These are phyloP conservation scores for Meyerozyma athensensis DNA, from an alignment of 1,139 yeast species.

Conservation along the genomic window DNA sequence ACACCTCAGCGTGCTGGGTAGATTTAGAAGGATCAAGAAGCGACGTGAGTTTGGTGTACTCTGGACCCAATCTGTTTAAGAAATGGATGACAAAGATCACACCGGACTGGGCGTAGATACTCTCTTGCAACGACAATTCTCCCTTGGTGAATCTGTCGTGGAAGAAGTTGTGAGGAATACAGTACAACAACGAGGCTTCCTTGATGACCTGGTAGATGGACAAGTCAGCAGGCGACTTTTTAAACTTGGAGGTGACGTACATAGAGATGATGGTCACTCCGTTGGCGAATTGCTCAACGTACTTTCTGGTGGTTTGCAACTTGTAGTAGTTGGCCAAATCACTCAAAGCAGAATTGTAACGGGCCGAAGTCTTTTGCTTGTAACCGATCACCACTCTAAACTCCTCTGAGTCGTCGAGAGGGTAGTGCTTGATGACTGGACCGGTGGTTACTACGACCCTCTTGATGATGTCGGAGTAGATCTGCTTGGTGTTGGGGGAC, in stretches of 20 bases:
- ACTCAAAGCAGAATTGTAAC: conserved; percentile 83
- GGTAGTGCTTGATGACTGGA: conserved; percentile 86
- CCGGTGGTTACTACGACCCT: conserved; percentile 78
- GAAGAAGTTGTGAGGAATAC: conserved; percentile 85
- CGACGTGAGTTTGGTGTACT: conserved; percentile 65
- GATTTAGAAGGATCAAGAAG: conserved; percentile 60
- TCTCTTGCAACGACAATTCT: conserved; percentile 86
- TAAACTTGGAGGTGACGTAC: conserved; percentile 62
- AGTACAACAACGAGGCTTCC: conserved; percentile 89
- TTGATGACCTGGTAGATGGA: conserved; percentile 88
- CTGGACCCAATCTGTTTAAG: conserved; percentile 89
- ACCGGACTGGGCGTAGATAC: conserved; percentile 91
- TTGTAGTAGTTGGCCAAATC: conserved; percentile 89
- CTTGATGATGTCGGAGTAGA: conserved; percentile 69
- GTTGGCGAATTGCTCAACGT: conserved; percentile 89
- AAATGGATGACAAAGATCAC: conserved; percentile 91
- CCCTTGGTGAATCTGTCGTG: conserved; percentile 70
- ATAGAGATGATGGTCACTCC: conserved; percentile 84
- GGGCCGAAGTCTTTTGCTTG: conserved; percentile 78
- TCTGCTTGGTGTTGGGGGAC: conserved; percentile 68
- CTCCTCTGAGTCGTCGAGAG: conserved; percentile 72
- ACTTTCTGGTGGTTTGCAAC: conserved; percentile 79
- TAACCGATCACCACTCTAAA: conserved; percentile 86
- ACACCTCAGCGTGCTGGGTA: conserved; percentile 66
- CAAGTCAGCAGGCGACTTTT: conserved; percentile 51